Conservation (phyloP, 495 filamentous ascomycete species). For the Neurospora hispaniola region DNA sequence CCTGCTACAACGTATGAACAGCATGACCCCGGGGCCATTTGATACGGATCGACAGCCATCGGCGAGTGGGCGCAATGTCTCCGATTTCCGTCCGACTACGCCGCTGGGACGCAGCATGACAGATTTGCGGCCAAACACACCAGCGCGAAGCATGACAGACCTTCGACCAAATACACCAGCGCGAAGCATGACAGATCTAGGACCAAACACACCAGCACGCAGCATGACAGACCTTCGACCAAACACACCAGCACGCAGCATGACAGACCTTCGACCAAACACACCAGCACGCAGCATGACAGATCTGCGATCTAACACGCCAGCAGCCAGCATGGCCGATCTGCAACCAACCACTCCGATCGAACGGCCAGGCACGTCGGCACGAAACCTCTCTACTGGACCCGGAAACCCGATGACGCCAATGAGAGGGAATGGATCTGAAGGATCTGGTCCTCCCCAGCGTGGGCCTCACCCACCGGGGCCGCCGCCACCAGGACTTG, state of each 20-base stretch:
- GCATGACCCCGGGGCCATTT: constrained; percentile 58
- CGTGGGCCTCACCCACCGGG: constrained; percentile 2
- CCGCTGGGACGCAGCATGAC: background rate
- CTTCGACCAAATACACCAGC: background rate
- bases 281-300: background rate
- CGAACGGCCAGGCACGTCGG: constrained; percentile 27
- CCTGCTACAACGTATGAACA: constrained; percentile 50
- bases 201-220: background rate
- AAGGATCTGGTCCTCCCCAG: constrained; percentile 34
- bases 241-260: background rate
- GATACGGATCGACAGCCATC: constrained; percentile 29
- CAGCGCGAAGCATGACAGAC: background rate
- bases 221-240: background rate
- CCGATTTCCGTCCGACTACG: background rate
- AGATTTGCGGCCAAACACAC: background rate
- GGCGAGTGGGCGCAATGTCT: constrained; percentile 12
- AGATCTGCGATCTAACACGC: background rate
- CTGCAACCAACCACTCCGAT: constrained; percentile 16
- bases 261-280: background rate
- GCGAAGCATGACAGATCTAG: background rate
- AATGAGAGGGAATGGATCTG: constrained; percentile 40
- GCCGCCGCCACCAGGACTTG: background rate
- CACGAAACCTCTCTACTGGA: constrained; percentile 32
- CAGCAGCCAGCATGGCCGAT: background rate
- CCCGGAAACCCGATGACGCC: constrained; percentile 25